phyloP scores from a whole-genome alignment of 345 rosid species.

The Streptanthus diversifolius region DNA sequence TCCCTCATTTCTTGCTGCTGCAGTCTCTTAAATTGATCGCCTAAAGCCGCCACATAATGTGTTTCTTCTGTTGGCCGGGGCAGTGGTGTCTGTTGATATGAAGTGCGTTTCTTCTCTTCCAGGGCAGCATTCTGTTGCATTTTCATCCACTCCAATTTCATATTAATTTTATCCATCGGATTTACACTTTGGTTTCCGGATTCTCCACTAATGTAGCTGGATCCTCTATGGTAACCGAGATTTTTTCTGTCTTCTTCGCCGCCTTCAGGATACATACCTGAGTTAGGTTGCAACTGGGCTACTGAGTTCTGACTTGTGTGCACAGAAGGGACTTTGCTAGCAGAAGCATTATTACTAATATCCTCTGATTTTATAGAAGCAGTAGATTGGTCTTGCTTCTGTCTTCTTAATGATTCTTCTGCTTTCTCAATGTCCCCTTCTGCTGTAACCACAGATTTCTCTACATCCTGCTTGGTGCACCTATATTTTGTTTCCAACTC shows the following conservation, averaged over 20 bases:
- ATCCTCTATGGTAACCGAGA: conserved; percentile 50
- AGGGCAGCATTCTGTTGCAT: conserved; percentile 44
- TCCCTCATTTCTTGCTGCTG: conserved; percentile 65
- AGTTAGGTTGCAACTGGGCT: conserved; percentile 46
- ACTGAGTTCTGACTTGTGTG: conserved; percentile 41
- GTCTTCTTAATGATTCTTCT: conserved; percentile 47
- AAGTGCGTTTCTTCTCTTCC: conserved; percentile 53
- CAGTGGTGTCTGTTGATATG: conserved; percentile 49
- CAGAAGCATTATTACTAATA: conserved; percentile 46
- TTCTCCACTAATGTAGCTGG: conserved; percentile 38
- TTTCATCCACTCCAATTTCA: conserved; percentile 58
- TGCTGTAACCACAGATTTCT: conserved; percentile 65
- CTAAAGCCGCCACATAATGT: conserved; percentile 39
- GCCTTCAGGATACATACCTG: conserved; percentile 33
- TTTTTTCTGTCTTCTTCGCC: conserved; percentile 62
- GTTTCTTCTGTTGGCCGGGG: conserved; percentile 51
- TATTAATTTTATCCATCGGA: conserved; percentile 53
- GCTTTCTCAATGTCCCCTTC: conserved; percentile 85
- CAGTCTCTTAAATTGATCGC: conserved; percentile 54
- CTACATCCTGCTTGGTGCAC: conserved; percentile 81
- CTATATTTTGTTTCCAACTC: conserved; percentile 63
- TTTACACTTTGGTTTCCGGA: conserved; percentile 42
- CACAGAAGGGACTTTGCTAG: conserved; percentile 30
- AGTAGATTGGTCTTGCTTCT: conserved; percentile 54
- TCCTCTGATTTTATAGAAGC: conserved; percentile 54